Percentiles rank a stretch among this genome's conserved stretches.
phyloP scores from a whole-genome alignment of 768 basidiomycete species.

The Austroboletus festivus region DNA sequence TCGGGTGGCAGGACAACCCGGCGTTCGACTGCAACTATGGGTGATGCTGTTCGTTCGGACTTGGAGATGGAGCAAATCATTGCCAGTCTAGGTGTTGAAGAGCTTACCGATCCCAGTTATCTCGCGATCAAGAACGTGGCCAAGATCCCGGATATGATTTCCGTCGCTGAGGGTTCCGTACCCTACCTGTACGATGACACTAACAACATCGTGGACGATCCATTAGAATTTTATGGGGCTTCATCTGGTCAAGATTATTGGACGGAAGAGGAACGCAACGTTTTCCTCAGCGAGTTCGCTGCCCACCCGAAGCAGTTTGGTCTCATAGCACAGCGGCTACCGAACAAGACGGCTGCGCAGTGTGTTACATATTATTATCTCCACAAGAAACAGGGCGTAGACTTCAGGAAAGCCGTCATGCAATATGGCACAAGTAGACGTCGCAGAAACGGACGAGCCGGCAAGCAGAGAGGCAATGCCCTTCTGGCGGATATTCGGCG shows the following conservation, averaged over 20 bases:
- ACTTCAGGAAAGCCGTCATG: constrained; percentile 75
- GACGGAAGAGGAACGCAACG: constrained; percentile 79
- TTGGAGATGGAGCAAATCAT: constrained; percentile 97
- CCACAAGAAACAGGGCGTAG: constrained; percentile 85
- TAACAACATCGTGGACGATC: constrained; percentile 76
- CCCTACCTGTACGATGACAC: constrained; percentile 78
- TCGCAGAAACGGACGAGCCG: constrained; percentile 52
- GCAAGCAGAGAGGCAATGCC: constrained; percentile 79
- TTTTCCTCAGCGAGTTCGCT: constrained; percentile 79
- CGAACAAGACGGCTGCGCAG: constrained; percentile 82
- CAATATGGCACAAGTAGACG: constrained; percentile 66
- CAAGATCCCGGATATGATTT: constrained; percentile 86
- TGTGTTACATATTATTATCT: constrained; percentile 94
- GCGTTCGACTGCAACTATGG: constrained; percentile 65
- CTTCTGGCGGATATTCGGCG: constrained; percentile 77
- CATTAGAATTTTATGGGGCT: constrained; percentile 71
- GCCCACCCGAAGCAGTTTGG: constrained; percentile 93
- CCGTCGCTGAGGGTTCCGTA: constrained; percentile 57
- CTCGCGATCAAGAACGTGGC: constrained; percentile 86
- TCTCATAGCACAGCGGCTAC: constrained; percentile 75
- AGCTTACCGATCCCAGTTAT: constrained; percentile 87
- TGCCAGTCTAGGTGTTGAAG: constrained; percentile 88
- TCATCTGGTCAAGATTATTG: constrained; percentile 77
- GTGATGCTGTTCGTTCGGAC: constrained; percentile 91
- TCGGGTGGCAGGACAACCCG: constrained; percentile 63